Conservation (phyloP, 2,329 filamentous ascomycete genomes). For the Neocatenulostroma microsporum region DNA sequence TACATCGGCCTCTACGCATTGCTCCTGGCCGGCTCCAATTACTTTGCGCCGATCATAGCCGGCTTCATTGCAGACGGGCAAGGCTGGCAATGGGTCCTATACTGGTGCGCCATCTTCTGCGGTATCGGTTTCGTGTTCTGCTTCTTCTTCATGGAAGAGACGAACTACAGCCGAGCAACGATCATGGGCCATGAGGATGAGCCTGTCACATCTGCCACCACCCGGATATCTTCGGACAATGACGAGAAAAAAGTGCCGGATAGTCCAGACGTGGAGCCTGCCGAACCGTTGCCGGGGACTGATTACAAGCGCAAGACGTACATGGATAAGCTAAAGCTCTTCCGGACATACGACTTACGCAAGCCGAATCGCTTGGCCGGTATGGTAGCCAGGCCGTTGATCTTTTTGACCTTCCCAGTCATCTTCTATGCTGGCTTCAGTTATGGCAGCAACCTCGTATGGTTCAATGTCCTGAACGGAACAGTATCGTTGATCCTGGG, state of each 20-base stretch:
- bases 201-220: not conserved
- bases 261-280: slow-evolving; percentile 8
- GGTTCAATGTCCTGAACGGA: slow-evolving; percentile 41
- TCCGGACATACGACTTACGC: slow-evolving; percentile 22
- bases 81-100: slow-evolving; percentile 45
- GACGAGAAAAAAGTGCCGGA: slow-evolving; percentile 5
- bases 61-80: slow-evolving; percentile 44
- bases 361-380: slow-evolving; percentile 25
- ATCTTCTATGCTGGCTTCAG: slow-evolving; percentile 36
- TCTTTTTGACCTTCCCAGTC: slow-evolving; percentile 33
- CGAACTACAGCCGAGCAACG: slow-evolving; percentile 38
- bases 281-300: not conserved
- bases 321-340: slow-evolving; percentile 27
- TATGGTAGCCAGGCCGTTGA: slow-evolving; percentile 26
- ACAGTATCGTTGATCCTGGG: slow-evolving; percentile 35
- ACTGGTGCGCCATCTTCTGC: slow-evolving; percentile 48
- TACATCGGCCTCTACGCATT: slow-evolving; percentile 25
- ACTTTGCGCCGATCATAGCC: slow-evolving; percentile 37
- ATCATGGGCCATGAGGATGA: slow-evolving; percentile 10
- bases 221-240: not conserved
- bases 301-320: slow-evolving; percentile 22
- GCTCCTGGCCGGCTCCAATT: slow-evolving; percentile 19
- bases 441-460: slow-evolving; percentile 34
- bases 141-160: slow-evolving; percentile 56
- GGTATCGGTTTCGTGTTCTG: slow-evolving; percentile 44